Evolutionary conservation across 2,329 filamentous ascomycete genomes (phyloP).

Genomic region (Trichoderma oligosporum): DNA sequence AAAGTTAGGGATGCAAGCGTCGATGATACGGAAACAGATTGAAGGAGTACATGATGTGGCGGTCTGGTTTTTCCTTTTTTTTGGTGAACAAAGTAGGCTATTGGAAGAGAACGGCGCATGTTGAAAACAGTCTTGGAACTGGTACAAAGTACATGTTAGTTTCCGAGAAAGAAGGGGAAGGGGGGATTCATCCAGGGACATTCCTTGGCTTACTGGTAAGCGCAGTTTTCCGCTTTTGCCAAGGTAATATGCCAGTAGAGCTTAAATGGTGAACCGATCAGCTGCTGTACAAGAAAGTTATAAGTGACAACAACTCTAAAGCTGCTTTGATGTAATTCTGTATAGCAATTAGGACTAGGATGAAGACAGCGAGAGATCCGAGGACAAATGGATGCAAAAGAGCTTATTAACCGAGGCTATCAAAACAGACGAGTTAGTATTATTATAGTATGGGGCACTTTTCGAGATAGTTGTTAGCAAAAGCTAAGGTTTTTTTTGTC

Average conservation of each 20-base stretch:
- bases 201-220: neutral
- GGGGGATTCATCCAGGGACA: neutral
- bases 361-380: neutral
- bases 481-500: no score
- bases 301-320: neutral
- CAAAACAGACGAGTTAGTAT: neutral
- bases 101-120: neutral
- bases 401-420: constrained; percentile 5
- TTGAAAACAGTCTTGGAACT: neutral
- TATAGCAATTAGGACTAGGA: constrained; percentile 5
- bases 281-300: no score
- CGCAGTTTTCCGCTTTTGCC: no score
- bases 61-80: neutral
- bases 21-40: neutral
- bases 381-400: neutral
- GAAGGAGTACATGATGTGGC: neutral
- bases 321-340: neutral
- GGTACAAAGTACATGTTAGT: neutral
- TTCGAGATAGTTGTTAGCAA: neutral
- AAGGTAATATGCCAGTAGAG: no score
- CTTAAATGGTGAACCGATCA: no score
- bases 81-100: neutral
- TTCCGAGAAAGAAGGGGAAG: neutral
- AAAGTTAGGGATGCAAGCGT: neutral
- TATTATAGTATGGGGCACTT: neutral